A percentile compares a stretch with the other conserved stretches of the same genome.
These are phyloP conservation scores for Tympanopsis confertula DNA, from an alignment of 2,329 filamentous ascomycete species.

Conservation along the genomic window DNA sequence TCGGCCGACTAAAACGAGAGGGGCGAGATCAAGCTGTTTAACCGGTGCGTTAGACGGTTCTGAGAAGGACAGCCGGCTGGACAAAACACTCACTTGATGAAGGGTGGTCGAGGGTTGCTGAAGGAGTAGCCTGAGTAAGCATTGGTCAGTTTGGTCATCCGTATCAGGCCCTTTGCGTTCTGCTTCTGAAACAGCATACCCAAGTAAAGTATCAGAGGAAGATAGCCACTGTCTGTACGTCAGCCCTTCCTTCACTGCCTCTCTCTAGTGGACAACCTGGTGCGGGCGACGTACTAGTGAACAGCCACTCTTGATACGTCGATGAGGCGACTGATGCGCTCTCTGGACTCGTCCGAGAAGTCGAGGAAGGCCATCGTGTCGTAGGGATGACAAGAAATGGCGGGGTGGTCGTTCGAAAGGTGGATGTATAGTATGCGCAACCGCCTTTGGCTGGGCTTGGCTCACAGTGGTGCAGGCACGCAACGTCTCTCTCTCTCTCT, in stretches of 20 bases:
- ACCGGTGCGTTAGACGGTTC: no score
- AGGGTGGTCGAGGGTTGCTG: conserved; percentile 78
- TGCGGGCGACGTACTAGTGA: conserved; percentile 66
- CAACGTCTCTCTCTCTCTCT: no score
- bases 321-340: conserved; percentile 95
- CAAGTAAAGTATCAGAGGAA: conserved; percentile 92
- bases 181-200: conserved; percentile 41
- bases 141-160: conserved; percentile 2
- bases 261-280: background rate
- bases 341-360: no score
- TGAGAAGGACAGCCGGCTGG: no score
- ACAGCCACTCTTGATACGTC: conserved; percentile 87
- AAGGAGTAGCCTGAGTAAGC: conserved; percentile 66
- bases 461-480: background rate
- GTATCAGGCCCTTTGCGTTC: conserved; percentile 2
- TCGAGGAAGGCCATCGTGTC: conserved; percentile 1
- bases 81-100: conserved; percentile 60
- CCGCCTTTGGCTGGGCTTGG: background rate
- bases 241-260: conserved; percentile 12
- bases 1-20: no score
- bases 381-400: conserved; percentile 9
- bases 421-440: no score
- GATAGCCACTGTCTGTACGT: conserved; percentile 63
- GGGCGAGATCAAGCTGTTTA: no score
- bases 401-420: conserved; percentile 3